A percentile compares a stretch with the other conserved stretches of the same genome.
Evolutionary conservation across 192 early-diverging fungal species (phyloP).

Genomic region (Linderina pennispora): DNA sequence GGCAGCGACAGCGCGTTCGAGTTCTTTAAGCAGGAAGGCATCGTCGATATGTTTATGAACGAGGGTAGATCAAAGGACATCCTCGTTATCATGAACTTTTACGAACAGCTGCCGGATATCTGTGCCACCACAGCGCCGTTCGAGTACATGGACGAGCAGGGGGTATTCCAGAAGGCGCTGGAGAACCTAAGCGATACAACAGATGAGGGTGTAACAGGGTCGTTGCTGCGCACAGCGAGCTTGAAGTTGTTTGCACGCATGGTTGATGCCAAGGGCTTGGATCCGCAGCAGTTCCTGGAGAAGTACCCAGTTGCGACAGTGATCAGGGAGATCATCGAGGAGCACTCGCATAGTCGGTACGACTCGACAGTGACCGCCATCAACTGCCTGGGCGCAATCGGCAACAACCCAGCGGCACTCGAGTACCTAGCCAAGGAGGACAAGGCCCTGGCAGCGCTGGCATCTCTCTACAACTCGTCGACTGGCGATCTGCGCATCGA

Average conservation of each 20-base stretch:
- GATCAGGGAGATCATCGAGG: constrained; percentile 15
- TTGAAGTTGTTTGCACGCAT: constrained; percentile 40
- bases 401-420: constrained; percentile 27
- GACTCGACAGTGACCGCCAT: constrained; percentile 24
- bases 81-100: constrained; percentile 32
- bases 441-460: constrained; percentile 28
- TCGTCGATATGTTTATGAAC: constrained; percentile 19
- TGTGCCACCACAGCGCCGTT: constrained; percentile 13
- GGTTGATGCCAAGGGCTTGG: constrained; percentile 18
- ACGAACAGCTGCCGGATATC: constrained; percentile 25
- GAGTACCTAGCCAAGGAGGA: constrained; percentile 32
- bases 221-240: constrained; percentile 17
- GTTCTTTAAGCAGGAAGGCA: constrained; percentile 21
- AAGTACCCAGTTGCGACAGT: constrained; percentile 21
- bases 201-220: constrained; percentile 7
- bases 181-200: constrained; percentile 6
- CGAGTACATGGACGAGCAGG: constrained; percentile 17
- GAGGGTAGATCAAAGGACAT: constrained; percentile 26
- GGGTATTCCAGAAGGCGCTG: constrained; percentile 21
- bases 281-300: constrained; percentile 14
- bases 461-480: constrained; percentile 19
- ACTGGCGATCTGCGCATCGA: constrained; percentile 21
- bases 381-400: constrained; percentile 34
- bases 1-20: constrained; percentile 21
- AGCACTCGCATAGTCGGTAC: background rate